Evolutionary conservation across 768 basidiomycete genomes (phyloP), one percentile per base, ranked within the genome.

Genomic region (Boletus coccyginus): DNA sequence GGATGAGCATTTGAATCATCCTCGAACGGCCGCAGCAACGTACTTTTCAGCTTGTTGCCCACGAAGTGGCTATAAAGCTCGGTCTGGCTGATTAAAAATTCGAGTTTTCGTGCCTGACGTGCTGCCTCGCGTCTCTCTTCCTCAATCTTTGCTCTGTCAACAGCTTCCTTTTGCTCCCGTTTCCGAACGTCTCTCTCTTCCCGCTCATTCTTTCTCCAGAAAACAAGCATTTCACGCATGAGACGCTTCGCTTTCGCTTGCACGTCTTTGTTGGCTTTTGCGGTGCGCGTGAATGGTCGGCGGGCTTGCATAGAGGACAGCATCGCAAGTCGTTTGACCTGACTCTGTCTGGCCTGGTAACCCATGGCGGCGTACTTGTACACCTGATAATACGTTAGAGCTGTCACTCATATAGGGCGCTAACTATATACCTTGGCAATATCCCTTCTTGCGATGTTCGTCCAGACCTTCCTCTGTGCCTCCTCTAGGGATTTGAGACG

Each of bases 41-140:
- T 71, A 92, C 91, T 93, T 72, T 92, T 92, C 51, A 93, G 81
- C 75, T 98, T 98, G 74, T 87, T 97, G 33, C 96, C 96, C 56
- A 99, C 94, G 81, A 99, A 98, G 76, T 99, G 97, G 62, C 92
- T 94, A 74, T 98, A 99, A 9, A 98, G 82, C 70, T 99, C 97
- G 5, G 97, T 98, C 73, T 98, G 96, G 56, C 92, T 98, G 72
- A 99, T 94, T 73, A 99, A 78, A 76, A 98, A 99, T 75, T 99
- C 97, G 27, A 99, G 84, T 72, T 98, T 98, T 62, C 96, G 83
- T 13, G 94, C 92, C 71, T 96, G 93, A 50, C 97, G 80, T 39
- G 94, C 90, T 13, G 91, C 89, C 73, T 99, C 97, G 41, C 96
- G 82, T 67, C 86, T 91, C 74, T 97, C 94, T 70, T 96, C 94